A percentile compares a stretch with the other conserved stretches of the same genome.
Conservation (phyloP, 768 basidiomycete genomes). For the Phlegmacium glaucopus region DNA sequence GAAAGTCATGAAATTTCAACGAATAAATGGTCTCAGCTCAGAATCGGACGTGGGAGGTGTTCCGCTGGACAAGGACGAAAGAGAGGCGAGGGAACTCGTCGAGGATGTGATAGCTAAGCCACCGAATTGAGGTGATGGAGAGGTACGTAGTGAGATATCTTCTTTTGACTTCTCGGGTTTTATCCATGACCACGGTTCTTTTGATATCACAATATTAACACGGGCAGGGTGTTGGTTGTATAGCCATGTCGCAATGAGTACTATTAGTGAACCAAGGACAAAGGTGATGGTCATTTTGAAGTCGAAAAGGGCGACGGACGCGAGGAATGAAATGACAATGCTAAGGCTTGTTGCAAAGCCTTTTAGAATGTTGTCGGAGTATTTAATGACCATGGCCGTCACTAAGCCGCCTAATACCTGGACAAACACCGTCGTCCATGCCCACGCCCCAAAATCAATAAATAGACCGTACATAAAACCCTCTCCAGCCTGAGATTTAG, state of each 20-base stretch:
- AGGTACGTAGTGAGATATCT: slow-evolving; percentile 14
- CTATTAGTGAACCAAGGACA: slow-evolving; percentile 76
- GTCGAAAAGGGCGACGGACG: slow-evolving; percentile 85
- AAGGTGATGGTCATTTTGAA: slow-evolving; percentile 87
- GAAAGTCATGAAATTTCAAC: slow-evolving; percentile 3
- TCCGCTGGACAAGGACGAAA: slow-evolving; percentile 20
- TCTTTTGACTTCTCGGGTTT: slow-evolving; percentile 25
- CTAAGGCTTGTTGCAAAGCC: slow-evolving; percentile 94
- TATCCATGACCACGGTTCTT: slow-evolving; percentile 18
- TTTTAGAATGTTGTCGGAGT: slow-evolving; percentile 88
- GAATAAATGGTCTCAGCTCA: slow-evolving; percentile 18
- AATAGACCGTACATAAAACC: slow-evolving; percentile 58
- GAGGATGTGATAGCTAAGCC: slow-evolving; percentile 27
- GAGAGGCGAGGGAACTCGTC: slow-evolving; percentile 27
- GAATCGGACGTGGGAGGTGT: slow-evolving; percentile 20
- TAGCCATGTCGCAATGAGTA: slow-evolving; percentile 86
- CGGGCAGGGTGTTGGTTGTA: slow-evolving; percentile 71
- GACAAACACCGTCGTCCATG: slow-evolving; percentile 84
- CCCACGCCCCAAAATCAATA: slow-evolving; percentile 85
- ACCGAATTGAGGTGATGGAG: slow-evolving; percentile 14
- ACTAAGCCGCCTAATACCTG: slow-evolving; percentile 92
- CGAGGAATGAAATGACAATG: slow-evolving; percentile 93
- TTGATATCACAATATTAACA: slow-evolving; percentile 9
- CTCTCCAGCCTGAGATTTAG: slow-evolving; percentile 21
- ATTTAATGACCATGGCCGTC: slow-evolving; percentile 93